A percentile compares a stretch with the other conserved stretches of the same genome.
Conservation (phyloP, 1,139 yeast genomes). For the Magnusiomyces ingens region DNA sequence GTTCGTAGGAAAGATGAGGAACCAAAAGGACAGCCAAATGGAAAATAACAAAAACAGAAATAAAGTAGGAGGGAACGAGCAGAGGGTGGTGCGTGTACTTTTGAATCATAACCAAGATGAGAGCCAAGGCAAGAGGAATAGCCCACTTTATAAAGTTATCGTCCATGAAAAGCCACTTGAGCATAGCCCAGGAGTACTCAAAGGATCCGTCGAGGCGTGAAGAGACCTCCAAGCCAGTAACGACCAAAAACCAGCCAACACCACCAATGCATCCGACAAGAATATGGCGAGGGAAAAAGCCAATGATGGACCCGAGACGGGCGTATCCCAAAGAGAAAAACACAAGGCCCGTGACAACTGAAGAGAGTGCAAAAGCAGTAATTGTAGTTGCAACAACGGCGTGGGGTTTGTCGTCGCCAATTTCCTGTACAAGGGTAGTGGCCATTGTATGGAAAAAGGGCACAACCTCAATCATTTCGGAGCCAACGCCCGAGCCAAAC, state of each 20-base stretch:
- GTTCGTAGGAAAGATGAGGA: conserved; percentile 57
- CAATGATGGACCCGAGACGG: conserved; percentile 76
- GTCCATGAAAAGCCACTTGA: conserved; percentile 41
- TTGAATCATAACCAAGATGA: conserved; percentile 47
- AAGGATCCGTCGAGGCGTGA: conserved; percentile 72
- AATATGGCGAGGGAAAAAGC: conserved; percentile 93
- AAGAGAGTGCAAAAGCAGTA: conserved; percentile 73
- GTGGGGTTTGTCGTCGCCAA: conserved; percentile 49
- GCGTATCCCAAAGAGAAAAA: conserved; percentile 73
- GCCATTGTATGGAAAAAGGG: conserved; percentile 98
- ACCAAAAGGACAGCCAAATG: conserved; percentile 59
- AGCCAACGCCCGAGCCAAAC: conserved; percentile 84
- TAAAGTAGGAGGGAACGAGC: conserved; percentile 75
- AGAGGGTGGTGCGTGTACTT: conserved; percentile 68
- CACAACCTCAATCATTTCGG: conserved; percentile 97
- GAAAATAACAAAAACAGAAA: conserved; percentile 58
- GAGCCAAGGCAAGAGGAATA: conserved; percentile 60
- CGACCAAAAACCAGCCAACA: conserved; percentile 85
- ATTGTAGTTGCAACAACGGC: conserved; percentile 81
- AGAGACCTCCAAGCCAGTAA: conserved; percentile 87
- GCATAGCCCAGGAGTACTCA: conserved; percentile 52
- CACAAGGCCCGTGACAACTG: conserved; percentile 78
- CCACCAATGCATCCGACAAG: conserved; percentile 97
- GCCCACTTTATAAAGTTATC: conserved; percentile 58
- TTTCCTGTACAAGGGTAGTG: conserved; percentile 50